Evolutionary conservation across 805 yeast species (phyloP).

Genomic region (Metschnikowia drakensbergensis): DNA sequence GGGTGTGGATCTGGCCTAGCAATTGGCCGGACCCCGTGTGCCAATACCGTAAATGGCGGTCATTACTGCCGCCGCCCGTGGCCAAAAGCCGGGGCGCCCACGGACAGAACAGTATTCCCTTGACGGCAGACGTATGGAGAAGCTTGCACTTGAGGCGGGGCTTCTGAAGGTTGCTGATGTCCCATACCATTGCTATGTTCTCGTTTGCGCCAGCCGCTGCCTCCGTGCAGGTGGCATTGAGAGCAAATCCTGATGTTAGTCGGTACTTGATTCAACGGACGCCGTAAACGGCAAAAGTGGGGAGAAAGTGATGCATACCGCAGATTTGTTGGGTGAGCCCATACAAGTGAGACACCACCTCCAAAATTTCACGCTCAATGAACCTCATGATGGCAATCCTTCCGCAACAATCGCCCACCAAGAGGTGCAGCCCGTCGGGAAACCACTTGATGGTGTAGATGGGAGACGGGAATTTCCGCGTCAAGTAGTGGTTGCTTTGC

Average conservation of each 20-base stretch:
- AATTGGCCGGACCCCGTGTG: constrained; percentile 76
- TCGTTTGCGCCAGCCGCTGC: constrained; percentile 85
- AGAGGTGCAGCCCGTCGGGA: constrained; percentile 39
- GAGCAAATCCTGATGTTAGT: constrained; percentile 50
- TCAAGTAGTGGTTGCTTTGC: constrained; percentile 27
- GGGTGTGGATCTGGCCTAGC: constrained; percentile 51
- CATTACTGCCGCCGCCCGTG: constrained; percentile 89
- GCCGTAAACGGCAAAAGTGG: background rate
- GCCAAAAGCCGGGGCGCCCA: constrained; percentile 80
- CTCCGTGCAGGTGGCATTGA: constrained; percentile 50
- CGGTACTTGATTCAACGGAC: too few species aligned
- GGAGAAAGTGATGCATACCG: constrained; percentile 23
- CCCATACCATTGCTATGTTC: constrained; percentile 77
- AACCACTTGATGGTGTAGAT: constrained; percentile 64
- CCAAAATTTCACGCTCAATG: constrained; percentile 12
- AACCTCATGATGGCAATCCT: constrained; percentile 43
- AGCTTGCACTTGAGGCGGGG: constrained; percentile 49
- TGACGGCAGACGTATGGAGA: constrained; percentile 81
- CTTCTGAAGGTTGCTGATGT: constrained; percentile 31
- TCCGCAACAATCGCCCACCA: constrained; percentile 67
- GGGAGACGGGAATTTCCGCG: constrained; percentile 8
- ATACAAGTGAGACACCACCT: constrained; percentile 18
- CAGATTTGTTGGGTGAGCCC: constrained; percentile 37
- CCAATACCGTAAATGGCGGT: constrained; percentile 81
- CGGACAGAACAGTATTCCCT: constrained; percentile 87